Percentiles rank a stretch among this genome's conserved stretches.
phyloP scores from a whole-genome alignment of 306 rosid species.

The Malus sieversii region DNA sequence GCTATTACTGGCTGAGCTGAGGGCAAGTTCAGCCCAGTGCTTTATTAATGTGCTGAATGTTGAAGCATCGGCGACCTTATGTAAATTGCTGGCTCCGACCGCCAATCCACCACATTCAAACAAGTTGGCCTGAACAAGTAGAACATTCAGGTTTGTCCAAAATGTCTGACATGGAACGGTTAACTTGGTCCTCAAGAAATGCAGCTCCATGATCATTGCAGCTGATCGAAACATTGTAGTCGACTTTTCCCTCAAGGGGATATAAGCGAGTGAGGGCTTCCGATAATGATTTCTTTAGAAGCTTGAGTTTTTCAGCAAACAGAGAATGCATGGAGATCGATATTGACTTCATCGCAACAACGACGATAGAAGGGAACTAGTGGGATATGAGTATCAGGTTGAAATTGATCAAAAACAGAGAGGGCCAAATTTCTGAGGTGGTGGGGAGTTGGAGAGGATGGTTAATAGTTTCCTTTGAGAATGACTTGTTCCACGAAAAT shows the following conservation, averaged over 20 bases:
- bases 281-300: constrained; percentile 10
- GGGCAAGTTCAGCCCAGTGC: not conserved
- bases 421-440: not conserved
- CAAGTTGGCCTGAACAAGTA: not conserved
- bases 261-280: constrained; percentile 29
- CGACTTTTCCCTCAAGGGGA: constrained; percentile 30
- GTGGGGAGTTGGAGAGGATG: too few species aligned
- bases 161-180: constrained; percentile 5
- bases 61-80: not conserved
- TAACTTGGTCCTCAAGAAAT: constrained; percentile 13
- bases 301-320: not conserved
- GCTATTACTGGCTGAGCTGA: too few species aligned
- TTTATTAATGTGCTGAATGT: not conserved
- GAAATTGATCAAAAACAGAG: not conserved
- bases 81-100: not conserved
- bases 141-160: constrained; percentile 5
- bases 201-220: not conserved
- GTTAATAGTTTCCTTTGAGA: too few species aligned
- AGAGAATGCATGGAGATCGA: not conserved
- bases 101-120: not conserved
- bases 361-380: not conserved
- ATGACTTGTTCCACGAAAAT: too few species aligned
- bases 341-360: not conserved
- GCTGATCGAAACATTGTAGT: constrained; percentile 3
- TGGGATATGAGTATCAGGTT: not conserved